These are phyloP conservation scores for Lentinula edodes DNA, from an alignment of 768 basidiomycete species.

Conservation along the genomic window DNA sequence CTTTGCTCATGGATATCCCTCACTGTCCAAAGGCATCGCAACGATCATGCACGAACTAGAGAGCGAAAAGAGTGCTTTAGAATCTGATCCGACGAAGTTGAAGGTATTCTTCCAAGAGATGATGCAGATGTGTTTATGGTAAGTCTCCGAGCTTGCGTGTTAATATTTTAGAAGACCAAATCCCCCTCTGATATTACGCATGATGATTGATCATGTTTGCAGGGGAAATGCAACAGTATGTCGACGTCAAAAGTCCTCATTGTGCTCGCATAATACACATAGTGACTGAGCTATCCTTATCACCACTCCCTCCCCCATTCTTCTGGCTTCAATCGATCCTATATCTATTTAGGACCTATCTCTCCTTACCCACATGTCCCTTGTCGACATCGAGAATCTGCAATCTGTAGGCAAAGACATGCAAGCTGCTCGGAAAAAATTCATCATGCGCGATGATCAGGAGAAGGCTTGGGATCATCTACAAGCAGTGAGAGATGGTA, in stretches of 20 bases:
- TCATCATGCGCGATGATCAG: constrained; percentile 84
- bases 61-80: constrained; percentile 36
- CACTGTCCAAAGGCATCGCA: constrained; percentile 53
- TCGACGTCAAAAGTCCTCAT: neutral
- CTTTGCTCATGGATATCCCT: too few relatives aligned
- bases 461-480: constrained; percentile 69
- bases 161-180: neutral
- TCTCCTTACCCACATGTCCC: constrained; percentile 79
- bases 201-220: neutral
- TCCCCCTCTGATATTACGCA: neutral
- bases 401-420: constrained; percentile 82
- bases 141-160: constrained; percentile 8
- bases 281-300: neutral
- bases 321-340: neutral
- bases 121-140: constrained; percentile 90
- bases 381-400: constrained; percentile 75
- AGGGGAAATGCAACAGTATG: constrained; percentile 94
- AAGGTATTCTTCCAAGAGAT: constrained; percentile 73
- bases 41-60: constrained; percentile 65
- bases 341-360: constrained; percentile 70
- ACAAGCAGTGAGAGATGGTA: constrained; percentile 42
- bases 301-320: neutral
- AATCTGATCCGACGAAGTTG: constrained; percentile 47
- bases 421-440: constrained; percentile 67
- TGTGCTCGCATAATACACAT: too few relatives aligned